Conservation (phyloP, 1,284 basidiomycete species). For the Puccinia horiana region DNA sequence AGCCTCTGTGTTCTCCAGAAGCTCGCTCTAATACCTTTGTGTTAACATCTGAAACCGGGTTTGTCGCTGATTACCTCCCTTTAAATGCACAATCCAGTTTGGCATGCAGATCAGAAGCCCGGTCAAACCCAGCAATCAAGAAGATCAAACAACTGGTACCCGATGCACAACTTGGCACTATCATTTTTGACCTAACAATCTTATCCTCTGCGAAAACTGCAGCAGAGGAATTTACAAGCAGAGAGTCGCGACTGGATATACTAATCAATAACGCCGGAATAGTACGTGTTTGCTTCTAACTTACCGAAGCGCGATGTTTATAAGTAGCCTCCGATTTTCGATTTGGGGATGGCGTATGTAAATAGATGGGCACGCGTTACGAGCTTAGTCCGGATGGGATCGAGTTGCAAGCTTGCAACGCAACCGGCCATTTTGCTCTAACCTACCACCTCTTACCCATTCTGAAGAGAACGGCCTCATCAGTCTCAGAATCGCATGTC, state of each 20-base stretch:
- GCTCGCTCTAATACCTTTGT: background rate
- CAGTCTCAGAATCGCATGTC: slow-evolving; percentile 1
- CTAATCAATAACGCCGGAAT: slow-evolving; percentile 57
- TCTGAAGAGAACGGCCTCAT: slow-evolving; percentile 19
- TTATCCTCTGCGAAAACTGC: slow-evolving; percentile 54
- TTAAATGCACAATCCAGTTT: background rate
- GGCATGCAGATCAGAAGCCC: slow-evolving; percentile 20
- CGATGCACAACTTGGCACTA: slow-evolving; percentile 52
- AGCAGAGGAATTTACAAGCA: slow-evolving; percentile 53
- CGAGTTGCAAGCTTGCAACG: slow-evolving; percentile 43
- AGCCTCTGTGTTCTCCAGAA: background rate
- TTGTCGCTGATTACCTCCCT: background rate
- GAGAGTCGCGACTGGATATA: slow-evolving; percentile 57
- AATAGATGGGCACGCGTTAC: slow-evolving; percentile 14
- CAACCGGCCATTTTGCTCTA: slow-evolving; percentile 34
- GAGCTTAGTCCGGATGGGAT: slow-evolving; percentile 36
- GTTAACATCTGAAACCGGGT: background rate
- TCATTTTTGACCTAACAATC: slow-evolving; percentile 58
- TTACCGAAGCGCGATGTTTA: background rate
- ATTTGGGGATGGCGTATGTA: too few relatives aligned
- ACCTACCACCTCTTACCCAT: slow-evolving; percentile 25
- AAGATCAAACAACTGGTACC: slow-evolving; percentile 50
- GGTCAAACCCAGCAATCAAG: slow-evolving; percentile 10
- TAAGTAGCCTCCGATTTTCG: background rate
- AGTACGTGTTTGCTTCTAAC: slow-evolving; percentile 15